phyloP scores from a whole-genome alignment of 345 rosid species.

The Eucalyptus virginea region DNA sequence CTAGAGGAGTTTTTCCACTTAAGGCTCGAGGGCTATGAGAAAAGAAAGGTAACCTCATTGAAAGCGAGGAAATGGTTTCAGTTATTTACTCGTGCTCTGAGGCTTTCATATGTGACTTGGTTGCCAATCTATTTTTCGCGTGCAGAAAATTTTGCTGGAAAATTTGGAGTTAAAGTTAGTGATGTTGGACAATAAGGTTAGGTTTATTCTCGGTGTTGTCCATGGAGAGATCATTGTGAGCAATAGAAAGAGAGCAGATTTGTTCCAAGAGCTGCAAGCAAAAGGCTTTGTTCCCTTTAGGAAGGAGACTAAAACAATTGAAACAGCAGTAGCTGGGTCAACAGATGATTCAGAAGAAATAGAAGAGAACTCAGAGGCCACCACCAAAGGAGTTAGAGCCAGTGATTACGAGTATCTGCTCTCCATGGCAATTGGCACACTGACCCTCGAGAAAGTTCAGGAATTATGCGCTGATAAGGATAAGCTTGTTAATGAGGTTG shows the following conservation, averaged over 20 bases:
- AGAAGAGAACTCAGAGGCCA: slow-evolving; percentile 27
- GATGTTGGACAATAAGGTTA: slow-evolving; percentile 78
- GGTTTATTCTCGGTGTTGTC: slow-evolving; percentile 84
- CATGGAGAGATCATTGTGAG: slow-evolving; percentile 76
- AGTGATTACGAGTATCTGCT: slow-evolving; percentile 82
- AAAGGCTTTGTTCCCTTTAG: slow-evolving; percentile 84
- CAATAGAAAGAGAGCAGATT: slow-evolving; percentile 78
- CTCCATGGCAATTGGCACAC: slow-evolving; percentile 64
- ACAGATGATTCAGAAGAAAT: slow-evolving; percentile 39
- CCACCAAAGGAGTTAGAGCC: slow-evolving; percentile 2
- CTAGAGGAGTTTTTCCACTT: slow-evolving; percentile 74
- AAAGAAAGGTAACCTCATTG: slow-evolving; percentile 42
- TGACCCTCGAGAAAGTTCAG: slow-evolving; percentile 83
- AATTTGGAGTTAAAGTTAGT: slow-evolving; percentile 54
- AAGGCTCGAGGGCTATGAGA: slow-evolving; percentile 60
- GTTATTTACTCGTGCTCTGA: background rate
- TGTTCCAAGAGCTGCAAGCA: slow-evolving; percentile 55
- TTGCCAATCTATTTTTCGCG: background rate
- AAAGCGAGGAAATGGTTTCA: background rate
- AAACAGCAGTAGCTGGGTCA: slow-evolving; percentile 61
- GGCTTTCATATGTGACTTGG: background rate
- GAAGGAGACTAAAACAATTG: slow-evolving; percentile 39
- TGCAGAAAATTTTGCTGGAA: slow-evolving; percentile 50
- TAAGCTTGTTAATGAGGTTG: slow-evolving; percentile 41
- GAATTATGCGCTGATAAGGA: slow-evolving; percentile 55